Evolutionary conservation across 2,329 filamentous ascomycete genomes (phyloP), one percentile per base, ranked within the genome.

Genomic region (Aspergillus pseudoviridinutans): DNA sequence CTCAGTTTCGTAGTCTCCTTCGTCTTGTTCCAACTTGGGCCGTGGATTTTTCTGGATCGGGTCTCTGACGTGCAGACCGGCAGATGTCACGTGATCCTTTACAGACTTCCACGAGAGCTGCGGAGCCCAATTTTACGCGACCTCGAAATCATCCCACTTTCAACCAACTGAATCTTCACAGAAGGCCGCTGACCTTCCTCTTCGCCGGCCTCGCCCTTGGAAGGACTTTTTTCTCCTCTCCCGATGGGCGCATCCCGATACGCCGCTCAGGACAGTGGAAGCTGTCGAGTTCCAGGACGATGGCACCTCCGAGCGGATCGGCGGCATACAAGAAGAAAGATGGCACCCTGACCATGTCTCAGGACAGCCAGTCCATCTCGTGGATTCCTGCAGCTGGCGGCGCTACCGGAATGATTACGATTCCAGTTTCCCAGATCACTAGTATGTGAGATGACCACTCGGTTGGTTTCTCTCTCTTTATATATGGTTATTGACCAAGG

Each of bases 281-380:
- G 68, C 69, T 72, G 70, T 69, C 66, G 61, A 68, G 64, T 68
- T 63, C 63, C 65, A 66, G 59, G 66, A 72, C 64, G 64, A 74
- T 74, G 72, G 69, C 73, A 63, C 66, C 81, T 61, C 85, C 84
- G 53, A 83, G 80, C 65, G 90, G 87, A 58, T 84, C 83, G 61
- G 87, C 89, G 53, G 81, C 87, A 58, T 97, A 94, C 82, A 97
- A 97, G 79, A 99, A 97, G 81, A 94, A 96, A 76, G 90, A 97
- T 80, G 94, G 94, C 72, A 84, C 85, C 59, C 79, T 99, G 68
- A 84, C 86, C 27, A 81, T 97, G 66, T 86, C 89, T 17, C 79
- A 83, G 56, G 91, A 96, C 74, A 82, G 85, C 68, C 84, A 84
- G 68, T 86, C 82, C 41, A 84, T 97, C 60, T 88, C 85, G 72